A percentile compares a stretch with the other conserved stretches of the same genome.
Conservation (phyloP, 75 land plant genomes). For the Isoetes taiwanensis region DNA sequence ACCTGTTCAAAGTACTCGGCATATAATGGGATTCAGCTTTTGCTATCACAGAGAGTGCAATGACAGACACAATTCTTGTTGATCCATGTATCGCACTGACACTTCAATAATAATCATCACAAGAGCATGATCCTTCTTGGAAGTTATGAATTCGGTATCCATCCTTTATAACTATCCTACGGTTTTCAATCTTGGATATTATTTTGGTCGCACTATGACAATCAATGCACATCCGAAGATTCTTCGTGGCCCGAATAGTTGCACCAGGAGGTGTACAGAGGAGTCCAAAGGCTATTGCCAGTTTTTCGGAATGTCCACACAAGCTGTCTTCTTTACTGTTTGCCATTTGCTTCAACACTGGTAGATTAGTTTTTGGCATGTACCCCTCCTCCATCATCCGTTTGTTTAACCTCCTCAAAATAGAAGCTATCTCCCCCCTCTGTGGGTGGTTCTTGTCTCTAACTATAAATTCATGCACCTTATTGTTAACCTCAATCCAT, state of each 20-base stretch:
- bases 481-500: constrained; percentile 39
- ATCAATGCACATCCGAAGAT: constrained; percentile 32
- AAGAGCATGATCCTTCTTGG: constrained; percentile 35
- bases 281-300: constrained; percentile 42
- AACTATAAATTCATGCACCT: constrained; percentile 36
- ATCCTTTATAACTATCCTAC: constrained; percentile 38
- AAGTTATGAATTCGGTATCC: constrained; percentile 36
- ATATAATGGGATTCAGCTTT: too few relatives aligned
- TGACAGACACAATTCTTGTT: too few relatives aligned
- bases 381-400: too few relatives aligned
- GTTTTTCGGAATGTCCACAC: constrained; percentile 36
- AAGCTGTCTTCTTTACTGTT: constrained; percentile 37
- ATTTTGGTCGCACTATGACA: constrained; percentile 40
- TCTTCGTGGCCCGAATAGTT: constrained; percentile 30
- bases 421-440: constrained; percentile 8
- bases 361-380: too few relatives aligned
- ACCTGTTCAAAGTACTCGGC: too few relatives aligned
- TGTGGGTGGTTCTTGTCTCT: constrained; percentile 41
- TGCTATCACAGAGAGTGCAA: too few relatives aligned
- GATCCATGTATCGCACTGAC: too few relatives aligned
- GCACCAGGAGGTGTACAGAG: constrained; percentile 20
- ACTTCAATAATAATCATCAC: constrained; percentile 47
- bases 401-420: too few relatives aligned
- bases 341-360: too few relatives aligned
- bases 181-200: constrained; percentile 18